Base-by-base conservation (phyloP, 345 rosid species). In the Durio zibethinus region DNA sequence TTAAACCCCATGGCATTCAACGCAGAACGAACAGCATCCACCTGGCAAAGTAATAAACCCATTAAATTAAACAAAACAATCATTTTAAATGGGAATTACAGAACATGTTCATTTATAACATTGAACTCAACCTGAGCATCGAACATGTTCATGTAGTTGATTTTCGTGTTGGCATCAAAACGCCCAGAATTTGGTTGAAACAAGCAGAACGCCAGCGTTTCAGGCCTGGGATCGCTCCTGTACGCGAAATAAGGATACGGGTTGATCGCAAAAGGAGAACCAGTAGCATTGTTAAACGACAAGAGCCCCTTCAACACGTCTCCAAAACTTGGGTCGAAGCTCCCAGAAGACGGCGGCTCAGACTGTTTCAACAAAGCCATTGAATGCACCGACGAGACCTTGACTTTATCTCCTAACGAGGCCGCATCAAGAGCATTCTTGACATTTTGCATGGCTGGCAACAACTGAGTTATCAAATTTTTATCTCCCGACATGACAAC, bases 131-230 rank as follows among this genome's bases (percentile, higher is more conserved):
- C 98, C 93, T 92, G 93, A 75, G 99, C 98, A 84, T 96, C 97
- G 77, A 96, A 96, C 98, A 96, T 96, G 86, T 96, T 96, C 88
- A 84, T 93, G 85, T 93, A 96, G 66, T 86, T 96, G 77, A 93
- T 89, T 57, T 86, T 88, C 40, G 87, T 96, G 76, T 85, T 87
- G 1, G 87, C 60, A 47, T 96, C 98, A 0, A 85, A 43, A 27
- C 97, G 89, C 31, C 99, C 98, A 0, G 93, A 82, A 59, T 96
- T 93, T 0, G 90, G 86, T 78, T 96, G 97, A 82, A 96, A 93
- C 78, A 93, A 80, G 78, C 97, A 93, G 77, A 85, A 96, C 0
- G 95, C 90, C 66, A 90, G 81, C 4, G 97, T 92, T 43, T 93
- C 94, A 0, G 98, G 90, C 76, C 97, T 90, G 4, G 90, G 86